phyloP scores from a whole-genome alignment of 1,139 yeast genomes.

The Pichia sp. region DNA sequence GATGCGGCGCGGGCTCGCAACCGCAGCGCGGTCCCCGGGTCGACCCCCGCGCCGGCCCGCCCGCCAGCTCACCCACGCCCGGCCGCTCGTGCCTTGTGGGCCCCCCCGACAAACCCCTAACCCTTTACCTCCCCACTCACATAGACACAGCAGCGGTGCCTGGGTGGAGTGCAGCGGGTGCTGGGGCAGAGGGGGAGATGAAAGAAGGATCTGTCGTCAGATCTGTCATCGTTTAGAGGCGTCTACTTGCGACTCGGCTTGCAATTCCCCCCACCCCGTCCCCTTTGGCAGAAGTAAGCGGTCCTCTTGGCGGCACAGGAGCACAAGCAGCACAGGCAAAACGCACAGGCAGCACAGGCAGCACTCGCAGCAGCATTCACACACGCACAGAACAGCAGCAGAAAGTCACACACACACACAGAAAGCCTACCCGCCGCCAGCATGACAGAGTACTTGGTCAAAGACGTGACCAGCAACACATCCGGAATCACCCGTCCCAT shows the following conservation, averaged over 20 bases:
- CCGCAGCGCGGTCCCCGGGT: not conserved
- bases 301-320: not conserved
- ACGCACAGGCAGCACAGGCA: not conserved
- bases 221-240: not conserved
- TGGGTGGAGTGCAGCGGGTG: too few relatives aligned
- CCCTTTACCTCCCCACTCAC: too few relatives aligned
- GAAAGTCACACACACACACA: too few relatives aligned
- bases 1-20: not conserved
- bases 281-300: not conserved
- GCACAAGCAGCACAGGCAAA: not conserved
- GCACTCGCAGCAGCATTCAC: too few relatives aligned
- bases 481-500: constrained; percentile 52
- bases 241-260: not conserved
- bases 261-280: not conserved
- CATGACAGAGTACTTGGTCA: constrained; percentile 38
- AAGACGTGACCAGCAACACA: constrained; percentile 61
- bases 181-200: too few relatives aligned
- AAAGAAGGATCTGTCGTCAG: not conserved
- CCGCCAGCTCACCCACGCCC: too few relatives aligned
- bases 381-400: too few relatives aligned
- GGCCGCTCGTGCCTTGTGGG: too few relatives aligned
- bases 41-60: not conserved
- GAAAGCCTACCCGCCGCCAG: too few relatives aligned
- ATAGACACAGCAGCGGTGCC: too few relatives aligned
- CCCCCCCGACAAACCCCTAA: too few relatives aligned